Conservation (phyloP, 208 protist genomes). For the Sergeia podlipaevii region DNA sequence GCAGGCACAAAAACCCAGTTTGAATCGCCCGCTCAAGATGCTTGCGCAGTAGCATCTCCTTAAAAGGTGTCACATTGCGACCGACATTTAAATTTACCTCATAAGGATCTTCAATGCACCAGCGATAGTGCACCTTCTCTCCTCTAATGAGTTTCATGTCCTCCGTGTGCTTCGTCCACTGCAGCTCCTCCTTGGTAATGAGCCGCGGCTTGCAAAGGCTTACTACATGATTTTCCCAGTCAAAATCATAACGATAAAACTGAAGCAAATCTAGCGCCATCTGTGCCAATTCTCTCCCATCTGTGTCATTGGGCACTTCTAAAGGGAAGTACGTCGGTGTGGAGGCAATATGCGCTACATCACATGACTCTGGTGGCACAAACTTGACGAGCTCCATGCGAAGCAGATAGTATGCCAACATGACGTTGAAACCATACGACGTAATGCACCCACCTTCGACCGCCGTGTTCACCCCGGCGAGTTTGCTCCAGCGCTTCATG, state of each 20-base stretch:
- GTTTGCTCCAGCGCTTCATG: conserved; percentile 88
- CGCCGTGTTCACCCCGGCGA: conserved; percentile 55
- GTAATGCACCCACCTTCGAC: conserved; percentile 73
- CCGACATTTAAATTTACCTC: conserved; percentile 88
- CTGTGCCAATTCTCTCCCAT: conserved; percentile 43
- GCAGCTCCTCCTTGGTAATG: conserved; percentile 56
- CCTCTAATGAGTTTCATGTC: conserved; percentile 68
- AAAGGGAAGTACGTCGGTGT: conserved; percentile 36
- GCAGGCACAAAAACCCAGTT: conserved; percentile 46
- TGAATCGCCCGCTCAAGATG: conserved; percentile 61
- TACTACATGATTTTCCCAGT: conserved; percentile 57
- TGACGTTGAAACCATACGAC: conserved; percentile 86
- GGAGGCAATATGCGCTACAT: conserved; percentile 36
- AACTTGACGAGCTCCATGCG: conserved; percentile 47
- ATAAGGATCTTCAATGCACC: conserved; percentile 91
- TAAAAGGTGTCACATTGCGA: conserved; percentile 83
- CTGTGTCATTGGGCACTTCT: conserved; percentile 12
- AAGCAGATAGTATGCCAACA: conserved; percentile 84
- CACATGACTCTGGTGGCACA: conserved; percentile 39
- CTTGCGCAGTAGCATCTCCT: conserved; percentile 67
- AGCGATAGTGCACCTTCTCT: conserved; percentile 79
- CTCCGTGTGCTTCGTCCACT: conserved; percentile 79
- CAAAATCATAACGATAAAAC: conserved; percentile 80
- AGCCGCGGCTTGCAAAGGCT: conserved; percentile 43
- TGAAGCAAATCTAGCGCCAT: conserved; percentile 67